These are phyloP conservation scores for Xerocomus brunneocitrinus DNA, from an alignment of 768 basidiomycete species.

Conservation along the genomic window DNA sequence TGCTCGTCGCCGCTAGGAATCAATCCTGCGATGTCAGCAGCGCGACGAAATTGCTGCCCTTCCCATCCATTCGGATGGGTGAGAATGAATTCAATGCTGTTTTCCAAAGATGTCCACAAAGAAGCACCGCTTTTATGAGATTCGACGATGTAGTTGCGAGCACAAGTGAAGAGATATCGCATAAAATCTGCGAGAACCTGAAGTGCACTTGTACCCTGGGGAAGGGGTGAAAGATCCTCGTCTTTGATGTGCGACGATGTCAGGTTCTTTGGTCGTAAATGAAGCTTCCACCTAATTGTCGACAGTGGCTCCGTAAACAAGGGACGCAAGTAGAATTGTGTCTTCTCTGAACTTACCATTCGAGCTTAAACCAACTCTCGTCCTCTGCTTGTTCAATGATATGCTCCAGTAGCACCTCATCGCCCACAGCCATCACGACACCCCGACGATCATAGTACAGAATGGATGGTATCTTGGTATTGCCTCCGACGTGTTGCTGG, in stretches of 20 bases:
- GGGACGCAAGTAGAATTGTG: background rate
- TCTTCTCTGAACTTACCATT: slow-evolving; percentile 29
- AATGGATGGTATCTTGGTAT: slow-evolving; percentile 20
- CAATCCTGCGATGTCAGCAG: slow-evolving; percentile 23
- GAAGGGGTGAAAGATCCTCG: slow-evolving; percentile 23
- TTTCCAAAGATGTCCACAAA: slow-evolving; percentile 21
- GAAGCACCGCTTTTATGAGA: slow-evolving; percentile 18
- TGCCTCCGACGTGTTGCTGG: slow-evolving; percentile 39
- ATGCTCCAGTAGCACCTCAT: slow-evolving; percentile 22
- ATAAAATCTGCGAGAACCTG: slow-evolving; percentile 24
- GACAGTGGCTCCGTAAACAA: background rate
- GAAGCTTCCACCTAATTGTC: slow-evolving; percentile 30
- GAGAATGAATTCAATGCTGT: slow-evolving; percentile 20
- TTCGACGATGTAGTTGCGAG: slow-evolving; percentile 18
- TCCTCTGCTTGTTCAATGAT: slow-evolving; percentile 38
- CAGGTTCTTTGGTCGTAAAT: slow-evolving; percentile 31
- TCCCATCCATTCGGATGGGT: slow-evolving; percentile 21
- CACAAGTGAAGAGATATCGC: background rate
- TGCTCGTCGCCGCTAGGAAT: slow-evolving; percentile 11
- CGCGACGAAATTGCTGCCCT: slow-evolving; percentile 3
- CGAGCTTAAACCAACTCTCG: slow-evolving; percentile 33
- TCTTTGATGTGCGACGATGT: slow-evolving; percentile 19
- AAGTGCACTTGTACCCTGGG: slow-evolving; percentile 15
- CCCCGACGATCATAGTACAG: slow-evolving; percentile 43
- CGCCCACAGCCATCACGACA: slow-evolving; percentile 37